Evolutionary conservation across 345 rosid species (phyloP).

Genomic region (Reutealis trisperma): DNA sequence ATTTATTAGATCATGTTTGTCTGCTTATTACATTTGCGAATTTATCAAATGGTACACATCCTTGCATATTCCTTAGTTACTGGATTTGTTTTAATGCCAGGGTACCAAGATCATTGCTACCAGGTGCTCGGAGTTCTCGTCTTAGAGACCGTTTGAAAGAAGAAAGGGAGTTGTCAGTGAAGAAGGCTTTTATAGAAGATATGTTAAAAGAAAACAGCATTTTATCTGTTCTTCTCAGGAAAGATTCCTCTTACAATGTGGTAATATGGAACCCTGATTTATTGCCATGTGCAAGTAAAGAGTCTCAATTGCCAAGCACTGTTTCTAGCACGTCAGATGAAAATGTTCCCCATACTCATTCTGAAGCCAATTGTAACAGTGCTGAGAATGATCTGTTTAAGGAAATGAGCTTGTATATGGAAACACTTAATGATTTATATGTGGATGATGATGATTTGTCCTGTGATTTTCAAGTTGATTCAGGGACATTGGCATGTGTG

Average conservation of each 20-base stretch:
- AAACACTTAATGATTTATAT: constrained; percentile 67
- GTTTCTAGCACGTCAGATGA: constrained; percentile 34
- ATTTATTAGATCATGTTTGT: constrained; percentile 4
- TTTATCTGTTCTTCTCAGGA: constrained; percentile 57
- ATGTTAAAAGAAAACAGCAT: constrained; percentile 66
- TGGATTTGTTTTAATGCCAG: constrained; percentile 45
- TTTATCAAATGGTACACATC: constrained; percentile 1
- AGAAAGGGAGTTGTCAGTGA: constrained; percentile 86
- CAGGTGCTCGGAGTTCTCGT: constrained; percentile 96
- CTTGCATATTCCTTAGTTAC: constrained; percentile 17
- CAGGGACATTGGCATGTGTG: constrained; percentile 82
- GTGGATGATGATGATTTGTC: constrained; percentile 68
- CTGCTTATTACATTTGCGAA: neutral
- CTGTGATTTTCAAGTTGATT: constrained; percentile 88
- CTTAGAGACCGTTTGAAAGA: constrained; percentile 89
- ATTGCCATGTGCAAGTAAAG: constrained; percentile 61
- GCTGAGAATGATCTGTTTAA: constrained; percentile 52
- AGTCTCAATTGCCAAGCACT: constrained; percentile 41
- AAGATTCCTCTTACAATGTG: constrained; percentile 45
- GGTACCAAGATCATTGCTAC: constrained; percentile 90
- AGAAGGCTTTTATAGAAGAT: constrained; percentile 90
- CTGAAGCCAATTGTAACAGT: constrained; percentile 33
- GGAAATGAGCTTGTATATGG: constrained; percentile 88
- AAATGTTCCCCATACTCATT: constrained; percentile 33
- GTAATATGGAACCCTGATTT: constrained; percentile 83